A percentile compares a stretch with the other conserved stretches of the same genome.
These are phyloP conservation scores for Protomyces arabidopsidicola DNA, from an alignment of 1,139 yeast genomes.

Conservation along the genomic window DNA sequence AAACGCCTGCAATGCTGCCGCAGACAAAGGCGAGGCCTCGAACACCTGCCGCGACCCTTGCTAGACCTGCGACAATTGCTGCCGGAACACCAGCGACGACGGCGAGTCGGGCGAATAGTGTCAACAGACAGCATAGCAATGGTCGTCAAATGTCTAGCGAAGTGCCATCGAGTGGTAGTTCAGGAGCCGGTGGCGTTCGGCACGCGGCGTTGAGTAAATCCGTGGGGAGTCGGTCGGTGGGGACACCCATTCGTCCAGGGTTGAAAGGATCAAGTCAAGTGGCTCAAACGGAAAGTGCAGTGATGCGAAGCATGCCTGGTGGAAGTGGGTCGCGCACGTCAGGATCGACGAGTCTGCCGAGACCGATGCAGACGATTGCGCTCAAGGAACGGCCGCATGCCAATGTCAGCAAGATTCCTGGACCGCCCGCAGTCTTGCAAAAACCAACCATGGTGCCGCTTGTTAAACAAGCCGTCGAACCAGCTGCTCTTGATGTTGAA, in stretches of 20 bases:
- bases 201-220: neutral
- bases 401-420: neutral
- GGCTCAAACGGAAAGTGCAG: neutral
- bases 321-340: no score
- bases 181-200: neutral
- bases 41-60: constrained; percentile 3
- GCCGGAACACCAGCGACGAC: neutral
- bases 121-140: neutral
- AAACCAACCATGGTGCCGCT: neutral
- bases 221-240: neutral
- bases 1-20: neutral
- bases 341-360: neutral
- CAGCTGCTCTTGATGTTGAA: neutral
- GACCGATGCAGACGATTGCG: neutral
- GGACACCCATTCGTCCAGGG: constrained; percentile 2
- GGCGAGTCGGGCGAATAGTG: neutral
- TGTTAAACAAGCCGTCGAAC: neutral
- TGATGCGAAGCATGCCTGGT: neutral
- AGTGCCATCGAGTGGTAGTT: neutral
- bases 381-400: neutral
- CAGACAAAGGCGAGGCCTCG: neutral
- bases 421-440: neutral
- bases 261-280: neutral
- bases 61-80: neutral
- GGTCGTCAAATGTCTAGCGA: neutral